A percentile compares a stretch with the other conserved stretches of the same genome.
Conservation (phyloP, 805 yeast genomes). For the Zygotorulaspora chibaensis region DNA sequence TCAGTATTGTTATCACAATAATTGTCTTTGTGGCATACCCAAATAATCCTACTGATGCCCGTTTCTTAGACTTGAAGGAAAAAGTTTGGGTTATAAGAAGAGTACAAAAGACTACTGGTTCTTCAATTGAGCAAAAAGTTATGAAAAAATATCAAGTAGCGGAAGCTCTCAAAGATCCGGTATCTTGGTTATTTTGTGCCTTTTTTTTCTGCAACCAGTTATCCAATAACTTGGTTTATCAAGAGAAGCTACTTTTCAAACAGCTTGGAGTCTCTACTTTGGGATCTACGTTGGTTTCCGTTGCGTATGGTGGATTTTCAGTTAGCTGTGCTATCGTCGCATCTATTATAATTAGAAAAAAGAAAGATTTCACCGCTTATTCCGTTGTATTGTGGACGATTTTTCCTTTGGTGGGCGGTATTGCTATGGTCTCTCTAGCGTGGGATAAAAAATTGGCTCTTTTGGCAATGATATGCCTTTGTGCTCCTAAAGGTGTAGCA, state of each 20-base stretch:
- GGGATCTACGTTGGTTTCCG: conserved; percentile 49
- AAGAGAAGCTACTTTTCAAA: conserved; percentile 45
- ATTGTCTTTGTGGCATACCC: conserved; percentile 44
- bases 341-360: conserved; percentile 32
- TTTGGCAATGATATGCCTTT: conserved; percentile 46
- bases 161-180: conserved; percentile 48
- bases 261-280: conserved; percentile 41
- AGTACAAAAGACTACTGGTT: conserved; percentile 38
- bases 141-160: conserved; percentile 45
- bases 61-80: conserved; percentile 45
- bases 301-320: conserved; percentile 50
- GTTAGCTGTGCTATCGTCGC: conserved; percentile 39
- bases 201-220: conserved; percentile 44
- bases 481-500: conserved; percentile 43
- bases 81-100: conserved; percentile 47
- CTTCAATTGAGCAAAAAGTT: conserved; percentile 43
- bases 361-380: conserved; percentile 39
- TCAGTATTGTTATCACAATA: conserved; percentile 41
- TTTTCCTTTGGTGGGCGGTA: conserved; percentile 44
- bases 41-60: conserved; percentile 50
- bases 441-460: conserved; percentile 45
- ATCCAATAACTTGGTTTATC: conserved; percentile 51
- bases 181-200: conserved; percentile 41
- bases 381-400: conserved; percentile 38
- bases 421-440: conserved; percentile 43